Percentiles rank a stretch among this genome's conserved stretches.
phyloP scores from a whole-genome alignment of 2,329 filamentous ascomycete genomes.

The Pyrenophora graminea region DNA sequence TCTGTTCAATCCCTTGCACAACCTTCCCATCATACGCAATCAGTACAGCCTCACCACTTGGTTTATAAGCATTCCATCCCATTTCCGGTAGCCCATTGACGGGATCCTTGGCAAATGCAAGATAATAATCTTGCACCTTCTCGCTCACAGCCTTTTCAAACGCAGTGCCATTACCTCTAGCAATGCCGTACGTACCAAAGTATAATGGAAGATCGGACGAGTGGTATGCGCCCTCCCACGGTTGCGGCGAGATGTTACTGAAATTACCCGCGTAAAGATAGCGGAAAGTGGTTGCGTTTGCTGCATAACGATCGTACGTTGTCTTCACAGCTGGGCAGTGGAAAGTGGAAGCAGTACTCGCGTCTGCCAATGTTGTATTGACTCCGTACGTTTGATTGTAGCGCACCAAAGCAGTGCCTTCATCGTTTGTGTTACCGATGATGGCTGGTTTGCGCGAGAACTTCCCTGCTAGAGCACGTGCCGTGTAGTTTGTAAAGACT shows the following conservation, averaged over 20 bases:
- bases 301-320: conserved; percentile 29
- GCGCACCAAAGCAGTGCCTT: conserved; percentile 40
- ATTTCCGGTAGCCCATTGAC: conserved; percentile 31
- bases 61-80: conserved; percentile 42
- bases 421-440: conserved; percentile 41
- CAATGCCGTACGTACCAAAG: conserved; percentile 43
- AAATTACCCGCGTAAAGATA: conserved; percentile 47
- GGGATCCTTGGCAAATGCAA: conserved; percentile 44
- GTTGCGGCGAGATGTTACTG: conserved; percentile 39
- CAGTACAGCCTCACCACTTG: conserved; percentile 28
- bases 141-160: conserved; percentile 40
- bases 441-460: conserved; percentile 43
- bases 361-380: conserved; percentile 20
- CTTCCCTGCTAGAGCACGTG: conserved; percentile 32
- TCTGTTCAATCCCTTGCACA: conserved; percentile 24
- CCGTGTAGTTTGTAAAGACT: conserved; percentile 44
- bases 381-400: conserved; percentile 41
- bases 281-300: conserved; percentile 39
- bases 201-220: conserved; percentile 42
- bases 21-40: conserved; percentile 24
- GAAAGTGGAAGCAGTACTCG: conserved; percentile 30
- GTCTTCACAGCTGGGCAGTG: conserved; percentile 39
- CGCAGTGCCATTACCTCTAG: conserved; percentile 27
- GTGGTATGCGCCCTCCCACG: conserved; percentile 46
- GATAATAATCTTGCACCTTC: conserved; percentile 45